Conservation (phyloP, 495 filamentous ascomycete genomes). For the Talaromyces stipitatus region DNA sequence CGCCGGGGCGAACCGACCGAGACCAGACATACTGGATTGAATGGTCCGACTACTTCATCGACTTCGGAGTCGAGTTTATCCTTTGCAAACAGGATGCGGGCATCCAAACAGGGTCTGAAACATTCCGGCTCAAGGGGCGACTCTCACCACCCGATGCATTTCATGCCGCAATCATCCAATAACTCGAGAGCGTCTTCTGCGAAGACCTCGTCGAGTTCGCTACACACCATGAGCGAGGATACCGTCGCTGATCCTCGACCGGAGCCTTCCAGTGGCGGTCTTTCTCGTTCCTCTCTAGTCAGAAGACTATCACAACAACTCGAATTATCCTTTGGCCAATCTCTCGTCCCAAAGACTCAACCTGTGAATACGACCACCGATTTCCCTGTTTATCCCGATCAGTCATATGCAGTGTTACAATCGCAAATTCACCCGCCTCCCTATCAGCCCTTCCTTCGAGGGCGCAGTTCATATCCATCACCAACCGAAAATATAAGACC, state of each 20-base stretch:
- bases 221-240: constrained; percentile 40
- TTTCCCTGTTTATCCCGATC: constrained; percentile 46
- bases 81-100: constrained; percentile 8
- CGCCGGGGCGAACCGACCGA: constrained; percentile 17
- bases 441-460: constrained; percentile 30
- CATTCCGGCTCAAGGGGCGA: neutral
- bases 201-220: constrained; percentile 38
- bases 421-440: constrained; percentile 38
- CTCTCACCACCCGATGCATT: constrained; percentile 26
- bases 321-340: constrained; percentile 14
- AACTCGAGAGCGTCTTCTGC: constrained; percentile 31
- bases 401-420: constrained; percentile 44
- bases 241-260: constrained; percentile 35
- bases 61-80: constrained; percentile 3
- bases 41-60: neutral
- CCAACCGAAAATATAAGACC: constrained; percentile 26
- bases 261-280: constrained; percentile 17
- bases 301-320: constrained; percentile 18
- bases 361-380: constrained; percentile 15
- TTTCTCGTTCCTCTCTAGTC: constrained; percentile 20
- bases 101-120: constrained; percentile 4
- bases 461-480: constrained; percentile 33
- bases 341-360: constrained; percentile 1
- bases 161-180: constrained; percentile 28
- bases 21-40: constrained; percentile 13